Evolutionary conservation across 2,329 filamentous ascomycete species (phyloP).

Genomic region (Verruconis gallopava): DNA sequence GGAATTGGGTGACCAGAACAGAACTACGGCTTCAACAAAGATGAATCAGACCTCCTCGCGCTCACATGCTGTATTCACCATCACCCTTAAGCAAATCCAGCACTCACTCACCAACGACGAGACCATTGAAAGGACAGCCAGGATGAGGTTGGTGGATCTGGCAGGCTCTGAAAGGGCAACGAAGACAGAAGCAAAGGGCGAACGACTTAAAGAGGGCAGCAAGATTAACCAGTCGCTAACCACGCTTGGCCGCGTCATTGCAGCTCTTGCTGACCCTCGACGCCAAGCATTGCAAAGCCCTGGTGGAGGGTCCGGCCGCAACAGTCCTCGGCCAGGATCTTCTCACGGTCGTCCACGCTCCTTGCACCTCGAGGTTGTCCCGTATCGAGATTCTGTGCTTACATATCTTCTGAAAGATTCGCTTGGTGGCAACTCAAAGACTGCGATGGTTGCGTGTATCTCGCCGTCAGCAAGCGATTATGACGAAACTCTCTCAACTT

Average conservation of each 20-base stretch:
- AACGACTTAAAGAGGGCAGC: slow-evolving; percentile 80
- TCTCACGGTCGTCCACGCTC: slow-evolving; percentile 34
- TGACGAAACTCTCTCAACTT: slow-evolving; percentile 88
- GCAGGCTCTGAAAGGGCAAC: slow-evolving; percentile 93
- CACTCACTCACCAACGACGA: slow-evolving; percentile 96
- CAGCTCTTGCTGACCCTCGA: slow-evolving; percentile 66
- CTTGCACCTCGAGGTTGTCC: slow-evolving; percentile 42
- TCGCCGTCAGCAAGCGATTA: slow-evolving; percentile 88
- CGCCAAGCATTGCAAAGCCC: slow-evolving; percentile 18
- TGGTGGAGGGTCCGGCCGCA: slow-evolving; percentile 3
- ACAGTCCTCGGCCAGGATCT: slow-evolving; percentile 9
- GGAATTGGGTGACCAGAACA: slow-evolving; percentile 72
- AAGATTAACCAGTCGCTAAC: slow-evolving; percentile 99
- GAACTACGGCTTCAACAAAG: slow-evolving; percentile 86
- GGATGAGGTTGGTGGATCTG: slow-evolving; percentile 88
- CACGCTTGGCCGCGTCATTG: slow-evolving; percentile 89
- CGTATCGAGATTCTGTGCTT: slow-evolving; percentile 78
- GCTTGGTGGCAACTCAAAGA: slow-evolving; percentile 92
- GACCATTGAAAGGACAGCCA: slow-evolving; percentile 85
- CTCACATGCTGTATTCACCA: slow-evolving; percentile 94
- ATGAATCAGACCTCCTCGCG: slow-evolving; percentile 99
- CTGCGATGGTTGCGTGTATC: slow-evolving; percentile 98
- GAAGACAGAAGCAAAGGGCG: slow-evolving; percentile 85
- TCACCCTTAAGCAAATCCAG: slow-evolving; percentile 95
- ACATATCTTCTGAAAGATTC: slow-evolving; percentile 91